Conservation (phyloP, 2,329 filamentous ascomycete species). For the Stagonosporopsis tanaceti region DNA sequence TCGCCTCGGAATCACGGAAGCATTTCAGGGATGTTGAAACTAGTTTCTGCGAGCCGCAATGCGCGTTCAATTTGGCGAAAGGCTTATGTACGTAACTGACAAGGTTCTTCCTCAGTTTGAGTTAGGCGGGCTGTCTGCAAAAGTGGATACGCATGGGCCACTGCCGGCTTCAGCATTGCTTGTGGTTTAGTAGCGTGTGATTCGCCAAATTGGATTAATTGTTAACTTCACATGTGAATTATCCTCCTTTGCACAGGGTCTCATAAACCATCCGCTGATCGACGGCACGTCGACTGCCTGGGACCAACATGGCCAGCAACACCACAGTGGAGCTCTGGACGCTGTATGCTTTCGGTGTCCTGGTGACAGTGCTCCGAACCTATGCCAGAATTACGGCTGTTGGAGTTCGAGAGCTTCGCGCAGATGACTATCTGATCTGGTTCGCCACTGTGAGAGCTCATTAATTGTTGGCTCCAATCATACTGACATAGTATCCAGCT, state of each 20-base stretch:
- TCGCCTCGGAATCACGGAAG: background rate
- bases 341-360: constrained; percentile 23
- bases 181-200: background rate
- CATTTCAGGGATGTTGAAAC: background rate
- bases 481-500: constrained; percentile 44
- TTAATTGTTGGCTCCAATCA: background rate
- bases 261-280: background rate
- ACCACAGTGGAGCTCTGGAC: constrained; percentile 27
- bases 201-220: background rate
- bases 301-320: constrained; percentile 1
- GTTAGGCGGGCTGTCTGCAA: background rate
- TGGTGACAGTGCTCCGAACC: constrained; percentile 24
- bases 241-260: background rate
- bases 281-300: background rate
- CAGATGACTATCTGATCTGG: constrained; percentile 32
- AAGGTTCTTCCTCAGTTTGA: background rate
- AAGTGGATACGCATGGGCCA: background rate
- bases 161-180: background rate
- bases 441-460: constrained; percentile 21
- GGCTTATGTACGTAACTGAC: constrained; percentile 7
- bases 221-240: background rate
- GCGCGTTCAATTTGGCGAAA: background rate
- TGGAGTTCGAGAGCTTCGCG: constrained; percentile 21
- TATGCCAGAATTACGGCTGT: constrained; percentile 25
- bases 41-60: background rate